Base-by-base conservation (phyloP, 78 protist species). In the Dictyostelium brefeldianum region DNA sequence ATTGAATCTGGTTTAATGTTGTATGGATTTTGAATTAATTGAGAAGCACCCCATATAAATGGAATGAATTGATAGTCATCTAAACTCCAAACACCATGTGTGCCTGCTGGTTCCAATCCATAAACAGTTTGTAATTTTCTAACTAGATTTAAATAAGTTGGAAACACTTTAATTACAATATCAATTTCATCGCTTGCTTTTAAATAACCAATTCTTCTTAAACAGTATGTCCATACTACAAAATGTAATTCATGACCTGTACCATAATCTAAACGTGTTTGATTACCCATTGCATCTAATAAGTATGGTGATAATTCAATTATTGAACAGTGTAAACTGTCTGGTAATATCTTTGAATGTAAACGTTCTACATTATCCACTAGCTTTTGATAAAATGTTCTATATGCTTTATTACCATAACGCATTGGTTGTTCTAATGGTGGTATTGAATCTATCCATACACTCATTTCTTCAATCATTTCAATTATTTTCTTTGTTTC, bases 81-180 rank as follows among this genome's bases (percentile, higher is more conserved):
- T 14, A 99, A 81, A 5, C 98, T 98, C 99, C 99, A 99, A 6
- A 98, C 99, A 27, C 99, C 99, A 53, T 96, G 99, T 12, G 98
- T 83, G 18, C 99, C 99, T 0, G 99, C 99, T 0, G 99, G 99
- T 75, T 99, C 99, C 0, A 99, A 67, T 53, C 69, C 51, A 91
- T 99, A 99, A 31, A 83, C 67, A 36, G 17, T 56, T 71, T 97
- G 98, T 27, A 98, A 69, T 50, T 48, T 27, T 5, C 98, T 89
- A 90, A 92, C 73, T 1, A 98, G 31, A 25, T 53, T n/a, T 41
- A 98, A 22, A 54, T 77, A 78, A 47, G 74, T 5, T 0, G 78
- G 43, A 56, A 93, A 95, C 12, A 94, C 93, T 4, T 79, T 81
- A 27, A 94, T 51, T 17, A 80, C 95, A 0, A 71, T 25, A 2